Conservation (phyloP, 176 grass and related monocot species). For the Phoenix roebelenii region DNA sequence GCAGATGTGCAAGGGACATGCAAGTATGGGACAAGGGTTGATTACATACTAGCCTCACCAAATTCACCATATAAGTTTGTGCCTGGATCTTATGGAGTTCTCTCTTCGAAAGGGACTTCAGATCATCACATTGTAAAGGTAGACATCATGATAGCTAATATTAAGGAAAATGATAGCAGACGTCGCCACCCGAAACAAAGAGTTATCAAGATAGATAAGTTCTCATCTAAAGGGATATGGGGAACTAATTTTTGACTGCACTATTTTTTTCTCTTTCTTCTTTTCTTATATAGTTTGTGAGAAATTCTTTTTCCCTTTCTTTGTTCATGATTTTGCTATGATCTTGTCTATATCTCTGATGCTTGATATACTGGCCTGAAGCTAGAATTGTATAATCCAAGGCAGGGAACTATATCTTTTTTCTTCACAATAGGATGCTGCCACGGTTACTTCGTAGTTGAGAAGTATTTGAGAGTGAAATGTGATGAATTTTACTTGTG, state of each 20-base stretch:
- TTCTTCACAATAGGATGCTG: too few relatives aligned
- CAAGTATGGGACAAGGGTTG: slow-evolving; percentile 90
- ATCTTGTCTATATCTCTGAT: too few relatives aligned
- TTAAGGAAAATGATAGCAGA: slow-evolving; percentile 13
- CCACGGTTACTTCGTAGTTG: too few relatives aligned
- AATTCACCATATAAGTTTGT: slow-evolving; percentile 61
- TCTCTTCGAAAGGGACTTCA: slow-evolving; percentile 77
- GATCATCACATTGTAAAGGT: slow-evolving; percentile 84
- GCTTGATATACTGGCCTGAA: too few relatives aligned
- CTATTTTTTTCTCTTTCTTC: too few relatives aligned
- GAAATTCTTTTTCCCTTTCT: too few relatives aligned
- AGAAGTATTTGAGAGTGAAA: too few relatives aligned
- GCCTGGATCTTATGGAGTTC: slow-evolving; percentile 70
- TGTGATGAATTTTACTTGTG: too few relatives aligned
- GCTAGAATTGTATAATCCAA: too few relatives aligned
- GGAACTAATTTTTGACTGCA: neutral
- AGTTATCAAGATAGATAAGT: slow-evolving; percentile 51
- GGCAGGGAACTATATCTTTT: too few relatives aligned
- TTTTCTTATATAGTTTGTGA: too few relatives aligned
- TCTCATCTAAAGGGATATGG: slow-evolving; percentile 52
- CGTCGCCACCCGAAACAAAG: slow-evolving; percentile 16
- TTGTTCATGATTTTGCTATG: too few relatives aligned
- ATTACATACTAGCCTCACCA: slow-evolving; percentile 78
- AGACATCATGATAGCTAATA: slow-evolving; percentile 37
- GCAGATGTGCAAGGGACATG: slow-evolving; percentile 95